A percentile compares a stretch with the other conserved stretches of the same genome.
Evolutionary conservation across 768 basidiomycete species (phyloP).

Genomic region (Suillus alpinus): DNA sequence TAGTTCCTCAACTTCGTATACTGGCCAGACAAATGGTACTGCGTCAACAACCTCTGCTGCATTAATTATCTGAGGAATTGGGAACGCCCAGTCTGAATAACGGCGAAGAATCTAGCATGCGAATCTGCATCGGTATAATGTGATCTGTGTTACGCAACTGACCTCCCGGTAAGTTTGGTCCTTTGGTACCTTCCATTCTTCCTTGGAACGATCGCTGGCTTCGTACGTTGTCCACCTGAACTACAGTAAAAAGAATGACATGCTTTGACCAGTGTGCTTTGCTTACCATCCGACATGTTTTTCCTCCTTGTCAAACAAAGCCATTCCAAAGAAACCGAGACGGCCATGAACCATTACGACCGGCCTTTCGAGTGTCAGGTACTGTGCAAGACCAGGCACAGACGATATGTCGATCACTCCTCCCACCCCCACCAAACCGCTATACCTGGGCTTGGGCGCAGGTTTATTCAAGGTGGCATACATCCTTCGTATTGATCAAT

Average conservation of each 20-base stretch:
- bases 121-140: neutral
- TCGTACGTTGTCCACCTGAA: conserved; percentile 30
- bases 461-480: conserved; percentile 16
- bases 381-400: conserved; percentile 19
- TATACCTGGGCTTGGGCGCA: conserved; percentile 25
- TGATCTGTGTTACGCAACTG: neutral
- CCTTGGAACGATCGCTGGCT: conserved; percentile 21
- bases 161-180: conserved; percentile 20
- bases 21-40: conserved; percentile 25
- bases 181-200: conserved; percentile 28
- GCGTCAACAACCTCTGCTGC: conserved; percentile 15
- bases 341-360: conserved; percentile 30
- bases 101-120: conserved; percentile 21
- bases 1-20: conserved; percentile 23
- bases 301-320: conserved; percentile 22
- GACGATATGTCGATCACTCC: conserved; percentile 14
- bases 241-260: neutral
- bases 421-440: conserved; percentile 26
- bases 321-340: conserved; percentile 26
- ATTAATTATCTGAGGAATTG: conserved; percentile 25
- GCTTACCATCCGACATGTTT: conserved; percentile 26
- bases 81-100: conserved; percentile 26
- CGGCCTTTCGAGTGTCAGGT: conserved; percentile 19
- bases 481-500: conserved; percentile 20
- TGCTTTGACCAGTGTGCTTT: neutral